A percentile compares a stretch with the other conserved stretches of the same genome.
phyloP scores from a whole-genome alignment of 768 basidiomycete genomes.

The Symmetrospora coprosmae region DNA sequence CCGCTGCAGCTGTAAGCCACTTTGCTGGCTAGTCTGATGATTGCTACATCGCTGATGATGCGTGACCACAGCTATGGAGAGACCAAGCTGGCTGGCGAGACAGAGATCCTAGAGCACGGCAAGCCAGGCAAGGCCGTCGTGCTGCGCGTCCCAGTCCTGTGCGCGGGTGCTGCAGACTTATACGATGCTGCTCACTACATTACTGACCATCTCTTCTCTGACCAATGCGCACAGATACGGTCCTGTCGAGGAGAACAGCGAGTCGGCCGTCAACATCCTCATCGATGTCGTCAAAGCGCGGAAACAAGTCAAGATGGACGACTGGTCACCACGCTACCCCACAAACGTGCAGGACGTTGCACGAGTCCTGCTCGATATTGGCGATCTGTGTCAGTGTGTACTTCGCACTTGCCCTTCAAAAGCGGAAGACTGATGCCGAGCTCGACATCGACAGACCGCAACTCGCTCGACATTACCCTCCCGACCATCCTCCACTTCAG shows the following conservation, averaged over 20 bases:
- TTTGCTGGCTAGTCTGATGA: neutral
- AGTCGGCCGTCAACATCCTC: constrained; percentile 40
- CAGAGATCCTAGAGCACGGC: constrained; percentile 50
- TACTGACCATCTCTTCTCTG: neutral
- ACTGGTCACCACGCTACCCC: constrained; percentile 80
- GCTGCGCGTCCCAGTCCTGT: constrained; percentile 84
- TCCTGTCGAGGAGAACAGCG: neutral
- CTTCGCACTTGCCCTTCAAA: neutral
- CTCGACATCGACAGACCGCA: neutral
- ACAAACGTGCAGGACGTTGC: constrained; percentile 83
- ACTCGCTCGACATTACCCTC: neutral
- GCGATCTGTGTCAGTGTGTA: constrained; percentile 42
- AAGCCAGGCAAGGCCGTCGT: constrained; percentile 50
- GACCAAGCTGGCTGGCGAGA: constrained; percentile 76
- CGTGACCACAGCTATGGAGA: constrained; percentile 48
- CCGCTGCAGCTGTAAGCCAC: constrained; percentile 52
- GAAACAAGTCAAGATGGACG: constrained; percentile 87
- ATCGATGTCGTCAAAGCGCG: constrained; percentile 73
- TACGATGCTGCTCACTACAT: neutral
- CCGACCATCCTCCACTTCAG: constrained; percentile 11
- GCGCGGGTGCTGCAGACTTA: constrained; percentile 33
- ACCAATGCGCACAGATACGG: constrained; percentile 20
- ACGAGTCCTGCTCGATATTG: constrained; percentile 61
- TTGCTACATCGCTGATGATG: neutral
- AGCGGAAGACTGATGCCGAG: neutral